Evolutionary conservation across 2,329 filamentous ascomycete species (phyloP).

Genomic region (Sporothrix pallida): DNA sequence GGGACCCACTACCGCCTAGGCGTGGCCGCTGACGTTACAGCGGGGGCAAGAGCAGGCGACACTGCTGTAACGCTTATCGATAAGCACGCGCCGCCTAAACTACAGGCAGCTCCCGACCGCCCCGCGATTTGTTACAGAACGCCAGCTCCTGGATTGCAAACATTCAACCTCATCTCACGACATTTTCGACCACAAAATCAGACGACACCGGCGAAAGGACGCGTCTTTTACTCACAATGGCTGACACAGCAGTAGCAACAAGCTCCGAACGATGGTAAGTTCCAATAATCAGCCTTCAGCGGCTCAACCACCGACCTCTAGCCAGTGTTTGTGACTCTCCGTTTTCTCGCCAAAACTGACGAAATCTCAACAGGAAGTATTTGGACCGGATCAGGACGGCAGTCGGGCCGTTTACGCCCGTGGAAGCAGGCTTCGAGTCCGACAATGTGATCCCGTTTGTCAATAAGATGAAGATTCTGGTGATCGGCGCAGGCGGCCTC

Average conservation of each 20-base stretch:
- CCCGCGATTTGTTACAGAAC: constrained; percentile 21
- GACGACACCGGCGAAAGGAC: background rate
- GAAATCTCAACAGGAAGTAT: constrained; percentile 69
- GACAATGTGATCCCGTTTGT: constrained; percentile 61
- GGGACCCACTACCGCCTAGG: background rate
- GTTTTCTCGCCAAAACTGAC: background rate
- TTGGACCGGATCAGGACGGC: constrained; percentile 80
- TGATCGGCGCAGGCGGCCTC: constrained; percentile 82
- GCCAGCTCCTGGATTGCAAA: background rate
- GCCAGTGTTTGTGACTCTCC: background rate
- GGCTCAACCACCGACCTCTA: background rate
- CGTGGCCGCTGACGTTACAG: constrained; percentile 29
- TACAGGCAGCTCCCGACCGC: constrained; percentile 15
- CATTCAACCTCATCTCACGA: background rate
- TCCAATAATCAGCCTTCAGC: background rate
- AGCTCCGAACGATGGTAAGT: constrained; percentile 34
- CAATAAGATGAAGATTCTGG: constrained; percentile 77
- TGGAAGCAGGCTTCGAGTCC: constrained; percentile 62
- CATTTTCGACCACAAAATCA: background rate
- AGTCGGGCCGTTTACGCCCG: constrained; percentile 74
- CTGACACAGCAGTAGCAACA: constrained; percentile 25
- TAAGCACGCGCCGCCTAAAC: constrained; percentile 14
- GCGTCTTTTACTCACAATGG: constrained; percentile 27
- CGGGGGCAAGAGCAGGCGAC: constrained; percentile 7
- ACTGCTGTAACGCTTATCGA: constrained; percentile 31